A percentile compares a stretch with the other conserved stretches of the same genome.
Evolutionary conservation across 805 yeast genomes (phyloP).

Genomic region (Candida gorgasii): DNA sequence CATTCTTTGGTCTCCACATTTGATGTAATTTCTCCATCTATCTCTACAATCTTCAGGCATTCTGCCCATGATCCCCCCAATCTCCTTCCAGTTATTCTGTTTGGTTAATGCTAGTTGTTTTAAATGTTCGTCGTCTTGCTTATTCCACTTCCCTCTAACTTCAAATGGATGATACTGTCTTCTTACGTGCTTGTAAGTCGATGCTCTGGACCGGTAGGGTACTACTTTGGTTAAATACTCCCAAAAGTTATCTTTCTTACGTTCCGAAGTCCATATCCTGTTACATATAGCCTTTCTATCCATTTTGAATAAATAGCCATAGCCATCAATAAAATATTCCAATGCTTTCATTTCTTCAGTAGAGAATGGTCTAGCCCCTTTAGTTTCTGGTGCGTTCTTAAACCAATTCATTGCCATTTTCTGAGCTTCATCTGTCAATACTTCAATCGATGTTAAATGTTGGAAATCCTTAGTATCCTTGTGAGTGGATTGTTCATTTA

Average conservation of each 20-base stretch:
- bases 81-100: slow-evolving; percentile 85
- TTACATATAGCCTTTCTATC: slow-evolving; percentile 71
- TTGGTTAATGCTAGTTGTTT: slow-evolving; percentile 61
- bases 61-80: slow-evolving; percentile 77
- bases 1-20: slow-evolving; percentile 79
- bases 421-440: slow-evolving; percentile 37
- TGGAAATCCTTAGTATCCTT: slow-evolving; percentile 19
- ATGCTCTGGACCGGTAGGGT: slow-evolving; percentile 84
- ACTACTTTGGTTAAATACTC: slow-evolving; percentile 73
- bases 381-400: slow-evolving; percentile 26
- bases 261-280: slow-evolving; percentile 83
- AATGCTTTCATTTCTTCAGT: slow-evolving; percentile 68
- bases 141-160: slow-evolving; percentile 88
- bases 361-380: slow-evolving; percentile 51
- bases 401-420: slow-evolving; percentile 38
- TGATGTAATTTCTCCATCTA: slow-evolving; percentile 92
- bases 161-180: slow-evolving; percentile 85
- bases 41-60: slow-evolving; percentile 99
- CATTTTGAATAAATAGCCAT: slow-evolving; percentile 61
- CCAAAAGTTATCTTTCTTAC: slow-evolving; percentile 91
- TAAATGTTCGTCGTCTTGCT: slow-evolving; percentile 72
- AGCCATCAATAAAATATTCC: slow-evolving; percentile 70
- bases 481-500: slow-evolving; percentile 18
- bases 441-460: slow-evolving; percentile 30
- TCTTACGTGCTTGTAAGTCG: slow-evolving; percentile 89